Percentiles rank a stretch among this genome's conserved stretches.
phyloP scores from a whole-genome alignment of 2,329 filamentous ascomycete genomes.

The Tympanopsis confertula region DNA sequence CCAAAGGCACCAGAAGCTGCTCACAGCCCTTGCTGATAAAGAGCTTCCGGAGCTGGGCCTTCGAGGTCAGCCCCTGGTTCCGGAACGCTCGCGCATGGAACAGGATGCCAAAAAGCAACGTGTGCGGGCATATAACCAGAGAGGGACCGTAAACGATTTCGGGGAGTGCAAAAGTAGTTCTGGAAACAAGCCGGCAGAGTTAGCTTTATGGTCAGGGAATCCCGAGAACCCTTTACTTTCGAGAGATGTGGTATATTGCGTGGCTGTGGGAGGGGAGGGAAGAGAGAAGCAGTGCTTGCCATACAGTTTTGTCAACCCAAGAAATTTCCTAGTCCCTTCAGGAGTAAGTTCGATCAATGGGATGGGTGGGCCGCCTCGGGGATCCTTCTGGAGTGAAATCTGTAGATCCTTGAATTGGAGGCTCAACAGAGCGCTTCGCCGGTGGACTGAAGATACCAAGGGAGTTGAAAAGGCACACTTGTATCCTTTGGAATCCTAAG shows the following conservation, averaged over 20 bases:
- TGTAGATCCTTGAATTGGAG: slow-evolving; percentile 7
- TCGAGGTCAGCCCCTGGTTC: slow-evolving; percentile 3
- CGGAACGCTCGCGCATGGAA: slow-evolving; percentile 8
- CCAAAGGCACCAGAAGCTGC: slow-evolving; percentile 4
- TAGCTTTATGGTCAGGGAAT: too few species aligned
- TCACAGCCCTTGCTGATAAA: slow-evolving; percentile 5
- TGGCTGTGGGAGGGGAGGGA: too few species aligned
- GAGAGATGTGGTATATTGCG: too few species aligned
- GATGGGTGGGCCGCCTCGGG: slow-evolving; percentile 5
- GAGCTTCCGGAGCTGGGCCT: slow-evolving; percentile 6
- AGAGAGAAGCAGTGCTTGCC: background rate
- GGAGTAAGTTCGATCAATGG: slow-evolving; percentile 6
- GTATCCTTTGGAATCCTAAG: slow-evolving; percentile 7
- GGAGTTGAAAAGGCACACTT: slow-evolving; percentile 7
- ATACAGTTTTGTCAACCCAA: slow-evolving; percentile 5
- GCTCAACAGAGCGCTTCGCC: slow-evolving; percentile 4
- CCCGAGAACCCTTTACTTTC: too few species aligned
- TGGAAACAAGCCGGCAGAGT: too few species aligned
- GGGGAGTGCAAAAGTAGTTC: slow-evolving; percentile 9
- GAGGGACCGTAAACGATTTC: slow-evolving; percentile 10
- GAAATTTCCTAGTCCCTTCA: slow-evolving; percentile 5
- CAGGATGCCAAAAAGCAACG: slow-evolving; percentile 6
- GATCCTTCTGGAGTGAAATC: slow-evolving; percentile 6
- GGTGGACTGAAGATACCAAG: slow-evolving; percentile 8
- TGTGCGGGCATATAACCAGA: slow-evolving; percentile 8